Base-by-base conservation (phyloP, 768 basidiomycete genomes). In the Amanita rubescens region DNA sequence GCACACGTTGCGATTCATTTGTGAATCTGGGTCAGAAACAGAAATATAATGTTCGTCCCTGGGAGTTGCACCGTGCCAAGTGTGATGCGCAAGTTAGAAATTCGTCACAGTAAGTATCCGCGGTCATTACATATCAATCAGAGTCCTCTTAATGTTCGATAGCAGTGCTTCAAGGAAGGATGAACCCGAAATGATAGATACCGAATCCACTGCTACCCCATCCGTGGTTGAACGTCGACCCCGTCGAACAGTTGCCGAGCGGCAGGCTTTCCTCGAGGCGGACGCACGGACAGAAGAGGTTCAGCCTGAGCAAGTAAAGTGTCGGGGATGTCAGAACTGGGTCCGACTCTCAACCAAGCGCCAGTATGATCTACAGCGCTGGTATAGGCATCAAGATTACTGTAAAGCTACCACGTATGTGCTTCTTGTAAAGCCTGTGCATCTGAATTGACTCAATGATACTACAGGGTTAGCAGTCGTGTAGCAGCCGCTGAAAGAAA, bases 261-360 rank as follows among this genome's bases (percentile, higher is more conserved):
- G 81, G 54, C 75, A 77, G 57, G 74, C 73, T 11, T 55, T 70
- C 25, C 67, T 90, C 3, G 76, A 79, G 50, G 65, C 71, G 2
- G 85, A 88, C 63, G 72, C 77, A 11, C 71, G 72, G 49, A 70
- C 71, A 3, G 76, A 76, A 46, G 75, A 73, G 49, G 69, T 81
- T 15, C 71, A 79, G 58, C 70, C 76, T 4, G 67, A 78, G 48
- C 71, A 74, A 51, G 79, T 79, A 15, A 67, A 77, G 47, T 90
- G 87, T 63, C 75, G 74, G 57, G 71, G 70, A 34, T 90, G 87
- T 62, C 67, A 78, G 51, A 80, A 74, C 55, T 87, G 85, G 84
- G 72, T 89, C 53, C 73, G 68, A 45, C 69, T 87, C 24, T 70
- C 76, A 19, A 71, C 58, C 24, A 60, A 63, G 1, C 59, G 62